Base-by-base conservation (phyloP, 805 yeast species). In the Starmerella potacharoeniae region DNA sequence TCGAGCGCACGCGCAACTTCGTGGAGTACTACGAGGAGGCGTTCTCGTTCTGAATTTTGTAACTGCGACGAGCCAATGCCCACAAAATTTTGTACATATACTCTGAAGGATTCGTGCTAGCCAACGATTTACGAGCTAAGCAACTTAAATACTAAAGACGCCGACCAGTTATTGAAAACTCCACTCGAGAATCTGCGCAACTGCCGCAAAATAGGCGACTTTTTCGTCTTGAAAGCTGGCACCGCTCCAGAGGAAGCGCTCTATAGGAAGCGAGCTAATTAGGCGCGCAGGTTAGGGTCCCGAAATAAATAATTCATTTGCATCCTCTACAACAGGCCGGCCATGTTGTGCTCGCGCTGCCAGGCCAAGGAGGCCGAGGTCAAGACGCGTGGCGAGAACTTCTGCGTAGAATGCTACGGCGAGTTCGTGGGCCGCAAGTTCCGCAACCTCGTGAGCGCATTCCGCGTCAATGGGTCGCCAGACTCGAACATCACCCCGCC, bases 381-480 rank as follows among this genome's bases (percentile, higher is more conserved):
- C 11, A 41, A 22, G 33, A 53, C 52, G 13, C 49, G 95, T 51
- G 81, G 81, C 58, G 91, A 85, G 64, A 65, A 71, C 16, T 83
- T 83, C 56, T 86, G 95, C 69, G 55, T 60, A 30, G 55, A 59
- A 2, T 90, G 97, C 68, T 91, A 87, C 62, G 65, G 77, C 22
- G 75, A 81, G 56, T 90, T 87, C 65, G 74, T 90, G 39, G 75
- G 83, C 55, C 82, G 86, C 29, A 90, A 90, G 67, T 89, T 86
- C 68, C 75, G 95, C 58, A 85, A 84, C 64, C 84, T 77, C 64
- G 81, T 91, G 88, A 89, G 85, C 13, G 78, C 75, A 53, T 89
- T 77, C 70, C 85, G 86, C 64, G 90, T 85, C 28, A 77, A 82
- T 62, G 88, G 77, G 55, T 70, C 57, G 65, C 44, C 71, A 66